These are phyloP conservation scores for Hammondia hammondi DNA, from an alignment of 169 alveolate genomes.

Conservation along the genomic window DNA sequence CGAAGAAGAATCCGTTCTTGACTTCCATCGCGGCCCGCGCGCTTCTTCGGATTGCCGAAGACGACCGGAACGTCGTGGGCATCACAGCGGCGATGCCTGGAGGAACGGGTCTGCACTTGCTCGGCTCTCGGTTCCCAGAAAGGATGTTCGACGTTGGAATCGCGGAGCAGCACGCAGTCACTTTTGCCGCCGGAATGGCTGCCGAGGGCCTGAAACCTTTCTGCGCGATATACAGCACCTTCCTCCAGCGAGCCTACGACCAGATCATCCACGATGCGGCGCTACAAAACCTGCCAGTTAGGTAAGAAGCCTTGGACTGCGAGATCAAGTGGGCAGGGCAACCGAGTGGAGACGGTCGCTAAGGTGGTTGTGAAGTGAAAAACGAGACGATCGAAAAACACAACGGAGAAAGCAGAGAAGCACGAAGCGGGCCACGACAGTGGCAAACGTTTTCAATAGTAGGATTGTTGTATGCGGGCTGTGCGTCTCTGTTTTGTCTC, in stretches of 20 bases:
- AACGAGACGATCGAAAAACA: no score
- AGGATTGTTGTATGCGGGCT: no score
- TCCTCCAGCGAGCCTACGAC: slow-evolving; percentile 89
- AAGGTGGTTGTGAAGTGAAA: no score
- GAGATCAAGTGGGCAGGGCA: no score
- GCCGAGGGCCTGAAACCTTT: slow-evolving; percentile 83
- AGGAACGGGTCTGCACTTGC: slow-evolving; percentile 83
- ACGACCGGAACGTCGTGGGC: slow-evolving; percentile 75
- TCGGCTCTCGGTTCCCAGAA: slow-evolving; percentile 78
- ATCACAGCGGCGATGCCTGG: slow-evolving; percentile 90
- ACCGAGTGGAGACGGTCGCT: no score
- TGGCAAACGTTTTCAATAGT: no score
- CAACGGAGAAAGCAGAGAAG: no score
- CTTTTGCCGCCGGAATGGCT: slow-evolving; percentile 88
- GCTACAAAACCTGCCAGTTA: slow-evolving; percentile 83
- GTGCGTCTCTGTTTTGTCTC: no score
- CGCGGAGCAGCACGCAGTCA: slow-evolving; percentile 91
- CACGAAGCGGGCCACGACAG: no score
- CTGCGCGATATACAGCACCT: slow-evolving; percentile 85
- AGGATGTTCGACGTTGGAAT: slow-evolving; percentile 90
- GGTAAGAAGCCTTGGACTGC: slow-evolving; percentile 21
- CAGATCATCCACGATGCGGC: slow-evolving; percentile 86
- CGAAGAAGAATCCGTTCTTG: slow-evolving; percentile 59
- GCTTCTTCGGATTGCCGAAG: slow-evolving; percentile 76
- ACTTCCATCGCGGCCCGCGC: slow-evolving; percentile 80